Percentiles rank a stretch among this genome's conserved stretches.
Conservation (phyloP, 1,284 basidiomycete species). For the Athelia psychrophila region DNA sequence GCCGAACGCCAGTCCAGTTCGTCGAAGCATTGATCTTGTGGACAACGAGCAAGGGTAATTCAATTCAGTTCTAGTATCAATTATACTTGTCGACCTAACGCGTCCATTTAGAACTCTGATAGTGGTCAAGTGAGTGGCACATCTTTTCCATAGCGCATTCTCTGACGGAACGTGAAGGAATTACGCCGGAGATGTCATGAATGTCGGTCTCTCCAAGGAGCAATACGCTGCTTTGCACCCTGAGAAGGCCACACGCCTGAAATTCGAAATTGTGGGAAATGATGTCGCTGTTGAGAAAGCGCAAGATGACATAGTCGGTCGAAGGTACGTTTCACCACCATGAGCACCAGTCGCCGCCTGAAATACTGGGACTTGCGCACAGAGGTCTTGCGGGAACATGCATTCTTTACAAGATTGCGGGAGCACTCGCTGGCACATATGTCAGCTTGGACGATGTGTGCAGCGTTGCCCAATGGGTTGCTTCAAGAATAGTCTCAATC, state of each 20-base stretch:
- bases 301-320: slow-evolving; percentile 79
- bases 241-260: slow-evolving; percentile 63
- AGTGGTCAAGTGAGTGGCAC: slow-evolving; percentile 74
- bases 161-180: slow-evolving; percentile 43
- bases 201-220: slow-evolving; percentile 92
- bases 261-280: slow-evolving; percentile 87
- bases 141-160: not conserved
- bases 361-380: no score
- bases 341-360: not conserved
- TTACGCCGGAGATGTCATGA: slow-evolving; percentile 88
- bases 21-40: slow-evolving; percentile 75
- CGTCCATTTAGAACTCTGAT: slow-evolving; percentile 61
- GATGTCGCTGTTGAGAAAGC: slow-evolving; percentile 85
- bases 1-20: slow-evolving; percentile 82
- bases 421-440: slow-evolving; percentile 73
- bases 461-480: slow-evolving; percentile 64
- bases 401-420: slow-evolving; percentile 90
- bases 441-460: slow-evolving; percentile 75
- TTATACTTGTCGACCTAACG: no score
- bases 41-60: slow-evolving; percentile 80
- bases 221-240: slow-evolving; percentile 74
- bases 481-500: slow-evolving; percentile 71
- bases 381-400: slow-evolving; percentile 89
- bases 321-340: slow-evolving; percentile 62
- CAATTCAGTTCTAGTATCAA: no score